Base-by-base conservation (phyloP, 2,329 filamentous ascomycete species). In the Cladorrhinum sp. region DNA sequence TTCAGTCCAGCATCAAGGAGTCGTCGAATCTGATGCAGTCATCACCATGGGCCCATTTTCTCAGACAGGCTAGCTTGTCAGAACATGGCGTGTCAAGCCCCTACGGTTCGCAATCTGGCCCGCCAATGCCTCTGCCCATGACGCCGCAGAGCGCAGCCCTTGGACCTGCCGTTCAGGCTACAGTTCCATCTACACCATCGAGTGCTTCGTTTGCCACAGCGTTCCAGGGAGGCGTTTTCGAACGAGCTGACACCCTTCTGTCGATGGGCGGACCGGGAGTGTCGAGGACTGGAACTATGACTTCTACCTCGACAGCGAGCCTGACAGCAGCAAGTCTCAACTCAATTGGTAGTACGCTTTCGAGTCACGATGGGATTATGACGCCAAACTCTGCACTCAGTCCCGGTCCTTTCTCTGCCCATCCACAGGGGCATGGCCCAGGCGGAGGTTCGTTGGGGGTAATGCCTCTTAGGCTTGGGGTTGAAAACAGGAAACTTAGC, bases 121-220 rank as follows among this genome's bases (percentile, higher is more conserved):
- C 71, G 9, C 72, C 62, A 1, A 58, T 60, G 72, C 39, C 75
- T 57, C 67, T 92, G 39, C 92, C 93, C 8, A 92, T 95, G 69
- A 97, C 93, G 1, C 93, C 94, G 7, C 83, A 96, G 64, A 95
- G 91, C 68, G 93, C 92, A 16, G 93, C 93, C 1, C 80, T 97
- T 4, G 94, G 93, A 0, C 92, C 93, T 5, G 93, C 93, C 20
- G 91, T 92, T 58, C 92, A 96, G 74, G 92, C 93, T 1, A 97
- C 92, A 0, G 88, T 96, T 10, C 90, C 91, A 3, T 90, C 84
- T 2, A 91, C 86, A 0, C 86, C 86, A 9, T 80, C 85, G 69
- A 84, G 78, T 62, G 80, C 76, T 1, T 83, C 82, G 0, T 86
- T 86, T 68, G 78, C 79, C 7, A 75, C 76, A 16, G 79, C 80